Base-by-base conservation (phyloP, 345 rosid species). In the Citrus maxima region DNA sequence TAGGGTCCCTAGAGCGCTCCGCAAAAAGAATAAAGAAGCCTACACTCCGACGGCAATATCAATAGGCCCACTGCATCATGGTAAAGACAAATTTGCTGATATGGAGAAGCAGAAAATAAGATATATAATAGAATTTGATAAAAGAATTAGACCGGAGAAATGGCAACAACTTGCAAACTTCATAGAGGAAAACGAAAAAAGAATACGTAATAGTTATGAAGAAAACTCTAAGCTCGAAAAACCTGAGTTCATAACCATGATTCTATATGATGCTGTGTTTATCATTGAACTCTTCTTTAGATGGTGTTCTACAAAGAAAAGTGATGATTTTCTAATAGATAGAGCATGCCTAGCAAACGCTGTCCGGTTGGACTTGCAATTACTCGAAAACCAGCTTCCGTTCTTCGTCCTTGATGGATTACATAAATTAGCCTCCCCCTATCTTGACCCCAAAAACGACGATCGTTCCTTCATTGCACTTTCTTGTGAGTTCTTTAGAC, bases 331-430 rank as follows among this genome's bases (percentile, higher is more conserved):
- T 54, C 22, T 54, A 18, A 0, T 54, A 18, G 7, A 5, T 18
- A 54, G 22, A 18, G 0, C 19, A 54, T 19, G 58, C 21, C 19
- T 54, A 18, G 0, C 0, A 51, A 0, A 51, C 5, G 0, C 22
- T 51, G 2, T 51, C 0, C 55, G 63, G 21, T 51, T 18, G 22
- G 56, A 51, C 56, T 51, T 51, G 22, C 56, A 8, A 8, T 18
- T 51, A 51, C 56, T 51, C 56, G 56, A 51, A 51, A 51, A 51
- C 7, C 56, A 51, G 56, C 56, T 51, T 4, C 56, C 56, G 6
- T 51, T 18, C 56, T 51, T 16, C 22, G 56, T 51, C 56, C 56
- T 51, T 2, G 56, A 51, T 51, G 56, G 22, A 51, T 51, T 51
- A 51, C 0, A 51, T 18, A 18, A 14, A 51, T 51, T 0, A 18